Evolutionary conservation across 768 basidiomycete species (phyloP), one percentile per base, ranked within the genome.

Genomic region (Butyriboletus loyo): DNA sequence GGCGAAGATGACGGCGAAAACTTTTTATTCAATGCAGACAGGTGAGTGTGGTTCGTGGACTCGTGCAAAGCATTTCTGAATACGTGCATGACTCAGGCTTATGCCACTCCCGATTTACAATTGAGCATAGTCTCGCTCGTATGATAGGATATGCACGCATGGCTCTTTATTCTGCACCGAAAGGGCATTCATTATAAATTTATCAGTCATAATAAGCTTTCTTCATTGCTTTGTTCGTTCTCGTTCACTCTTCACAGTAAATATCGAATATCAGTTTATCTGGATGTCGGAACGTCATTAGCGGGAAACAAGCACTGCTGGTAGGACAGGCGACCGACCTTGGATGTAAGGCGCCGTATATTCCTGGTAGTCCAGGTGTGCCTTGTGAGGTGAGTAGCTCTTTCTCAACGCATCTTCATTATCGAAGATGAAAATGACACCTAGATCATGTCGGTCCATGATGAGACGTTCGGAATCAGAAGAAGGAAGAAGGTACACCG

Each of bases 1-100:
- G 89, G 83, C n/a, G 95, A 98, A 71, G 92, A 96, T 65, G 77
- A 83, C 1, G 86, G 88, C 7, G 87, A 95, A 58, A 98, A 98
- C 67, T 96, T 97, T 75, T 72, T 97, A 54, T 96, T 96, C 73
- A 91, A 89, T 63, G 82, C 91, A 27, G 94, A 96, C 64, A 78
- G 80, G 88, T 86, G 56, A 53, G 78, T 66, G 28, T 10, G 10
- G 11, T 40, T 37, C 30, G 38, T 32, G 32, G 15, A 15, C 31
- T 42, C 19, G 3, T 39, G 35, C 14, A 37, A 24, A 22, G 7
- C 50, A 15, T 40, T 49, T 21, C 39, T 67, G n/a, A 60, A 38
- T 19, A 41, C 30, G 30, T 9, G 15, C 21, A 30, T 49, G 7
- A 28, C 19, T 51, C 28, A 69, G 89, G 60, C 57, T 92, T 47